Evolutionary conservation across 1,284 basidiomycete genomes (phyloP).

Genomic region (Melampsora americana): DNA sequence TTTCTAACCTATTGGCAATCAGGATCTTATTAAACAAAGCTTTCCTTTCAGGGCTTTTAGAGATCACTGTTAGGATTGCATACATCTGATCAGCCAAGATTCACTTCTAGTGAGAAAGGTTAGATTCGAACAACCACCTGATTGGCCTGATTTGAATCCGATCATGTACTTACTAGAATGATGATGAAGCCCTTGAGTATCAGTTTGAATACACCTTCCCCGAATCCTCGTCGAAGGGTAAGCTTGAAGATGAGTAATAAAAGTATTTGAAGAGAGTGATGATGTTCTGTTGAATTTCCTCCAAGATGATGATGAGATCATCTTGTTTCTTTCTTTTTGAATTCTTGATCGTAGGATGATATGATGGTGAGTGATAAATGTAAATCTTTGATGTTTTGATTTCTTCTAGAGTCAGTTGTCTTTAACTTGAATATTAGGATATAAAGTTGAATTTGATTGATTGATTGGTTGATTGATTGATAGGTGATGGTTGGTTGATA

Average conservation of each 20-base stretch:
- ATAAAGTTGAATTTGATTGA: no score
- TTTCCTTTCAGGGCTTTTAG: not conserved
- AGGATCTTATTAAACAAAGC: conserved; percentile 34
- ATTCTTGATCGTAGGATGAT: no score
- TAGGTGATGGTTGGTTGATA: no score
- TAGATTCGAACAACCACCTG: not conserved
- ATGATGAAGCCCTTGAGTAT: not conserved
- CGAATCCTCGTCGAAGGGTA: not conserved
- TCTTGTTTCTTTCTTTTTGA: no score
- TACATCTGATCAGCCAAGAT: not conserved
- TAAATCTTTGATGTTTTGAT: no score
- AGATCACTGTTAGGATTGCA: not conserved
- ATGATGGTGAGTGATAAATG: no score
- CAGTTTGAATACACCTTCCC: not conserved
- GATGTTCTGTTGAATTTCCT: no score
- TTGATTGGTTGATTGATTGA: no score
- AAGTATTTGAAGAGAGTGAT: no score
- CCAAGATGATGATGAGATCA: no score
- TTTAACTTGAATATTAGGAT: no score
- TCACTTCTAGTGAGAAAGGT: not conserved
- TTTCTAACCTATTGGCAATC: conserved; percentile 37
- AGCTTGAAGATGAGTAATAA: not conserved
- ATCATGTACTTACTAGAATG: not conserved
- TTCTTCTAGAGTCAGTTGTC: no score
- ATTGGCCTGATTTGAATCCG: not conserved